These are phyloP conservation scores for Debaryomyces prosopidis DNA, from an alignment of 805 yeast species.

Conservation along the genomic window DNA sequence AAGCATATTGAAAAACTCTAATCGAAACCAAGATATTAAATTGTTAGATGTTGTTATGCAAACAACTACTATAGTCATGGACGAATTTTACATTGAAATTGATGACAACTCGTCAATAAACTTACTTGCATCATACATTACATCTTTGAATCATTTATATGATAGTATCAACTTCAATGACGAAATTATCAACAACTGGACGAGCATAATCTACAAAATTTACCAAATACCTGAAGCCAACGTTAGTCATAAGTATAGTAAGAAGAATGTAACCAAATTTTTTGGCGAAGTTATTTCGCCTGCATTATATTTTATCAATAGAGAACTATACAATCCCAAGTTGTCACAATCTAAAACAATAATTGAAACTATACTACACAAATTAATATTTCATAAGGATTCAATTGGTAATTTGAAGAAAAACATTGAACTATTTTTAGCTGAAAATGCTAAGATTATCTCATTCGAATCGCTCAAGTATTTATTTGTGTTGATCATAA, in stretches of 20 bases:
- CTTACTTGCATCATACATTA: conserved; percentile 23
- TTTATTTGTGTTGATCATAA: conserved; percentile 28
- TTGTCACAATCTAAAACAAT: neutral
- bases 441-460: conserved; percentile 11
- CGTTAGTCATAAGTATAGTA: conserved; percentile 23
- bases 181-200: conserved; percentile 23
- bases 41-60: conserved; percentile 18
- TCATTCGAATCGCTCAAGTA: conserved; percentile 10
- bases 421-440: conserved; percentile 31
- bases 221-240: conserved; percentile 23
- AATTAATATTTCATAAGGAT: conserved; percentile 16
- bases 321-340: neutral
- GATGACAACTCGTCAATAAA: conserved; percentile 31
- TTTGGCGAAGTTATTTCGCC: conserved; percentile 22
- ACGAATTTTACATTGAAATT: conserved; percentile 27
- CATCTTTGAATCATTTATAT: conserved; percentile 5
- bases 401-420: conserved; percentile 17
- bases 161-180: conserved; percentile 20
- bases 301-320: conserved; percentile 7
- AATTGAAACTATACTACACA: conserved; percentile 2
- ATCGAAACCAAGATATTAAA: neutral
- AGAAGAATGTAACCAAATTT: conserved; percentile 30
- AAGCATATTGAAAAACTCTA: conserved; percentile 5
- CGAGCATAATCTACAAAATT: conserved; percentile 20
- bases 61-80: conserved; percentile 18